Base-by-base conservation (phyloP, 2,329 filamentous ascomycete genomes). In the Coniochaeta sp. region DNA sequence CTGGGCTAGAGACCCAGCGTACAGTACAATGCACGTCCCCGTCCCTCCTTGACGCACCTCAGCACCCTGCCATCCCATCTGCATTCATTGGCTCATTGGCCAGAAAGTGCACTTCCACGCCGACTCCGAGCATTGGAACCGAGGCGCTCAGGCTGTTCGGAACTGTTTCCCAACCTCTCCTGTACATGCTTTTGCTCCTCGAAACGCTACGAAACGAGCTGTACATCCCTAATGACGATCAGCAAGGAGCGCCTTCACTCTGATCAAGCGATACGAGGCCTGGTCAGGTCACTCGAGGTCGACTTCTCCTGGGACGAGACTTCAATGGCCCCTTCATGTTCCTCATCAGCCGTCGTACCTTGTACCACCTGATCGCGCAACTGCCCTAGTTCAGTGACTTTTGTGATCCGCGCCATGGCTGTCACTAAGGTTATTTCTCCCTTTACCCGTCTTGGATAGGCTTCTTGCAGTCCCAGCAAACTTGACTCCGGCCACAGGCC, bases 181-280 rank as follows among this genome's bases (percentile, higher is more conserved):
- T 8, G 47, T 52, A 28, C 28, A 31, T 44, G 61, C 64, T 62
- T 62, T 58, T 60, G 59, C 62, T 58, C 38, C 59, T 64, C 68
- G 66, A 70, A 69, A 70, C 69, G 58, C 54, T 62, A 61, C 66
- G 66, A 70, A 70, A 71, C 68, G 59, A 59, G 59, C 60, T 56
- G 62, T 58, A 54, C 62, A 65, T 62, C 63, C 66, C 62, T 59
- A 62, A 58, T 62, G 69, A 59, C 65, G 69, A 70, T 72, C 69
- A 71, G 64, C 66, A 61, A 67, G 63, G 60, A 36, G 17, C 50
- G 31, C 43, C 31, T 38, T 43, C 3, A 40, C 31, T 36, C 60
- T n/a, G 50, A 12, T 28, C n/a, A 52, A 31, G 47, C 47, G 47
- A 52, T 5, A 26, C 54, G 17, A 57, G 31, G 3, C 38, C 31